Percentiles rank a stretch among this genome's conserved stretches.
Conservation (phyloP, 305 asterid genomes). For the Nicotiana rustica region DNA sequence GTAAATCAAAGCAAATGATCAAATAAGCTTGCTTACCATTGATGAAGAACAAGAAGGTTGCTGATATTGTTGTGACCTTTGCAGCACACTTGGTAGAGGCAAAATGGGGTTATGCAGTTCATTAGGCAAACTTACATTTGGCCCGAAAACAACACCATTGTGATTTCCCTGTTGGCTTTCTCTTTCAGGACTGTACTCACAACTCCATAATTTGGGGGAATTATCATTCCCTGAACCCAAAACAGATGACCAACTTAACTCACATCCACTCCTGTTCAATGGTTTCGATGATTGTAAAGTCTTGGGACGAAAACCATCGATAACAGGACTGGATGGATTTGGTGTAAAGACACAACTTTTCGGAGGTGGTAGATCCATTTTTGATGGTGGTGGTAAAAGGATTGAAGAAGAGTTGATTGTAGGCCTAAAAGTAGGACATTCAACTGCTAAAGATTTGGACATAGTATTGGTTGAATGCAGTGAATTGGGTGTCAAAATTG, state of each 20-base stretch:
- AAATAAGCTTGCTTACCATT: slow-evolving; percentile 51
- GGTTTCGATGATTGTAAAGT: slow-evolving; percentile 50
- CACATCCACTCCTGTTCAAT: slow-evolving; percentile 41
- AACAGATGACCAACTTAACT: slow-evolving; percentile 42
- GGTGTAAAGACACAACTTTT: slow-evolving; percentile 50
- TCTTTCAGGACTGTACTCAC: slow-evolving; percentile 52
- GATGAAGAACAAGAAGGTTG: slow-evolving; percentile 53
- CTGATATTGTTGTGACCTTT: slow-evolving; percentile 64
- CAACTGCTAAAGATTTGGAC: slow-evolving; percentile 41
- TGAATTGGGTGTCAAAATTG: slow-evolving; percentile 47
- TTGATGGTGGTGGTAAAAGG: slow-evolving; percentile 45
- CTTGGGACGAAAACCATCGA: slow-evolving; percentile 49
- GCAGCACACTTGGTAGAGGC: slow-evolving; percentile 48
- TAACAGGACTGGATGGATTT: slow-evolving; percentile 45
- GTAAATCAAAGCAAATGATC: background rate
- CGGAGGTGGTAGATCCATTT: slow-evolving; percentile 45
- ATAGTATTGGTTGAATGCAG: slow-evolving; percentile 48
- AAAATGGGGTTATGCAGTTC: slow-evolving; percentile 44
- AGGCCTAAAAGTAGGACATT: slow-evolving; percentile 54
- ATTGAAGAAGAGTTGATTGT: slow-evolving; percentile 40
- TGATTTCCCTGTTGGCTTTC: slow-evolving; percentile 45
- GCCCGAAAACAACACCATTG: slow-evolving; percentile 47
- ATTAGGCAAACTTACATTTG: slow-evolving; percentile 42
- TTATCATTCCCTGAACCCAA: slow-evolving; percentile 43
- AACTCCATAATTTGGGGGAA: slow-evolving; percentile 57